Evolutionary conservation across 2,329 filamentous ascomycete genomes (phyloP), one percentile per base, ranked within the genome.

Genomic region (Nigrograna mackinnonii): DNA sequence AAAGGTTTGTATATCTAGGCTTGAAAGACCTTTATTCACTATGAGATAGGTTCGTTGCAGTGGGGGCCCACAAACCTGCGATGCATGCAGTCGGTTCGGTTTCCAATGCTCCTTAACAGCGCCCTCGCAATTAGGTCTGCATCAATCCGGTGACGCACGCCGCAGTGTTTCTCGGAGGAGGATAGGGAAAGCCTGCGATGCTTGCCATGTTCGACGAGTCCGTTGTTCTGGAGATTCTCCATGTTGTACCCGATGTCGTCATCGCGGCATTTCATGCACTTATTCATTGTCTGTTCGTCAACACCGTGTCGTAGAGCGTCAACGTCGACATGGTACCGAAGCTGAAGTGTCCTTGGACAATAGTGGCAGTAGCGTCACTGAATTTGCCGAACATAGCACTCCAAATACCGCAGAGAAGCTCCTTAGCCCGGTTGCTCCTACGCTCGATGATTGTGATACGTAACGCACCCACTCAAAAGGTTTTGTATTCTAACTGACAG

Each of bases 211-310:
- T 13, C 40, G 38, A 18, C 19, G 37, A 32, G 24, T 37, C 6
- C 40, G 41, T 16, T 47, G 44, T 35, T 37, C 41, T 5, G 37
- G 36, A 12, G 34, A 44, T 19, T 37, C n/a, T 17, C 30, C 40
- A 13, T 22, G 9, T 12, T 47, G 44, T 21, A 28, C 12, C 2
- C 44, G 41, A 16, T 47, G 44, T 31, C 33, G 21, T 21, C 32
- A 41, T 12, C 20, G 37, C 9, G 31, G 35, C 32, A n/a, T 40
- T 17, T 31, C 16, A 7, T 47, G 44, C 22, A 18, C 31, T 30
- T 47, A 47, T 35, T 35, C 41, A 2, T 30, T 47, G 9, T 37
- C 44, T 18, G 37, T 47, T 18, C 44, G 44, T 12, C 40, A 41
- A 31, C 44, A 44, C 33, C 35, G 32, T 33, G 37, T 34, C 5